These are phyloP conservation scores for Phytophthora nicotianae DNA, from an alignment of 352 stramenopile species.

Conservation along the genomic window DNA sequence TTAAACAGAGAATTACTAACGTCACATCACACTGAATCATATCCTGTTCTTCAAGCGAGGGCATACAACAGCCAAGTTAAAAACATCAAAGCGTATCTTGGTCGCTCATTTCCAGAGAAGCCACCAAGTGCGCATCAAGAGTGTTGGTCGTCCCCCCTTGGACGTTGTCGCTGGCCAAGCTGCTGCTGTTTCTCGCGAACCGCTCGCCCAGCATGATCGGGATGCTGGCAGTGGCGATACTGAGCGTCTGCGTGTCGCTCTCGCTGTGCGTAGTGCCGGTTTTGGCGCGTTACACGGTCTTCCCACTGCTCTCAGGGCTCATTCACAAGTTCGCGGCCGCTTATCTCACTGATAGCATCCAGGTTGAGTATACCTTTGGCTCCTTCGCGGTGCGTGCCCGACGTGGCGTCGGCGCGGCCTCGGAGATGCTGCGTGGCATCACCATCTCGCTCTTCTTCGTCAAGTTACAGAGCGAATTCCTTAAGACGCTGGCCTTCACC, in stretches of 20 bases:
- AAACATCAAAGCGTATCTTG: constrained; percentile 15
- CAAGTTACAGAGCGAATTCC: constrained; percentile 52
- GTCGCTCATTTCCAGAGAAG: constrained; percentile 21
- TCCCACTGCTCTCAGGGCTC: constrained; percentile 58
- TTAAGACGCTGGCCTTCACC: constrained; percentile 60
- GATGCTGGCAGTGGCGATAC: constrained; percentile 50
- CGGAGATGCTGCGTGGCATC: constrained; percentile 43
- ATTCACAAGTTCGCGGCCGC: constrained; percentile 56
- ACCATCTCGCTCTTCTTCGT: constrained; percentile 63
- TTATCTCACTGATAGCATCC: constrained; percentile 59
- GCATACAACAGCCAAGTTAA: constrained; percentile 2
- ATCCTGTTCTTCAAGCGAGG: constrained; percentile 2
- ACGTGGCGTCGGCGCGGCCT: constrained; percentile 5
- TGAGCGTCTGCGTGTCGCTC: constrained; percentile 62
- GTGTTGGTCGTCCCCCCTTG: constrained; percentile 19
- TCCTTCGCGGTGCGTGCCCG: constrained; percentile 45
- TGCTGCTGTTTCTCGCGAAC: constrained; percentile 39
- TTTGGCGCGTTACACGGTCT: constrained; percentile 60
- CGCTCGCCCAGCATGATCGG: constrained; percentile 46
- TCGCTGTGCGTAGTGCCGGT: constrained; percentile 68
- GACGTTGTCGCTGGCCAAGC: constrained; percentile 19
- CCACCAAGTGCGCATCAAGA: constrained; percentile 15
- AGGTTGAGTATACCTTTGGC: constrained; percentile 57
- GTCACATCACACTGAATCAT: background rate
- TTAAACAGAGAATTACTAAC: background rate